Base-by-base conservation (phyloP, 225 moss, liverwort and hornwort genomes). In the Bryum argenteum region DNA sequence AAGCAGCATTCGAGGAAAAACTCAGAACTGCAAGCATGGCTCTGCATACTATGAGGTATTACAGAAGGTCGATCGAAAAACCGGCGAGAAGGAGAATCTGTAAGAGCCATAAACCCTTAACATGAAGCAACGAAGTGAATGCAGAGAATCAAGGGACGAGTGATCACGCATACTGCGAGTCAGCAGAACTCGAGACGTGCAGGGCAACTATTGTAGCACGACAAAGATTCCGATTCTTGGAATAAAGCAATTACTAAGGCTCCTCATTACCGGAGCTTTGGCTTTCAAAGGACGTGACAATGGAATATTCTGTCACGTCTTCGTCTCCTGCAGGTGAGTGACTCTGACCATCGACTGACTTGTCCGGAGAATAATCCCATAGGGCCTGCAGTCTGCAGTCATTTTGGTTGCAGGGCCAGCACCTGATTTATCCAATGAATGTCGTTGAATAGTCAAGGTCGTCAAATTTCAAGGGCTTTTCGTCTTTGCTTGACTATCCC, bases 301-400 rank as follows among this genome's bases (percentile, higher is more conserved):
- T 28, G 61, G 69, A 69, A 37, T 54, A 61, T 69, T 61, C 62
- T 9, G 18, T 23, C 59, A 22, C 51, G 42, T 53, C 17, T 20
- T 52, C 19, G 23, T 42, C 26, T 20, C 4, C 15, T 54, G 13
- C 11, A 14, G 42, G 18, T 48, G 22, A 15, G 10, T 53, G 8
- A 4, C 26, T 67, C 39, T 20, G 15, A 51, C 60, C n/a, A 2
- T 55, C 15, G 43, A 45, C n/a, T 41, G 63, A 45, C 45, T 63
- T 12, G 9, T 14, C n/a, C 8, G 8, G 38, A 40, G 50, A 23
- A 20, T 59, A 28, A 63, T 13, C 53, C 12, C 41, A 41, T 2
- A 58, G 57, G 13, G 58, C 15, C 16, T 15, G 16, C 17, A 48
- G 48, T 48, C 51, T 65, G 56, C 38, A 33, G 3, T 33, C 33